Conservation (phyloP, 2,329 filamentous ascomycete species). For the Aspergillus terreus region DNA sequence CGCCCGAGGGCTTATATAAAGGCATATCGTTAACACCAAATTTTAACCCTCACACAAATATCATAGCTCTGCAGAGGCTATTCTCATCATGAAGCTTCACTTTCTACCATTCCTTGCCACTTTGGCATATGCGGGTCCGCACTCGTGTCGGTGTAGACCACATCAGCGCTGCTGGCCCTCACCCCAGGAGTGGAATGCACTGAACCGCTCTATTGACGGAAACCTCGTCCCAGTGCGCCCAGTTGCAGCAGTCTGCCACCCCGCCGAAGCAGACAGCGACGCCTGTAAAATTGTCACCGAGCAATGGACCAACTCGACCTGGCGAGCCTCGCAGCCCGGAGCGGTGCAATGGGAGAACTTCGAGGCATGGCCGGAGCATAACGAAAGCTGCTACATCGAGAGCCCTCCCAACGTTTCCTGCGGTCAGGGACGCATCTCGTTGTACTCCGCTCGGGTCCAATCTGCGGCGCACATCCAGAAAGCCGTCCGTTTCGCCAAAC, state of each 20-base stretch:
- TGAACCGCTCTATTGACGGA: conserved; percentile 37
- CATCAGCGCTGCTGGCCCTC: conserved; percentile 38
- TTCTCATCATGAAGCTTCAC: background rate
- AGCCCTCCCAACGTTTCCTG: conserved; percentile 21
- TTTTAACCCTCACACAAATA: background rate
- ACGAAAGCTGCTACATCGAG: conserved; percentile 37
- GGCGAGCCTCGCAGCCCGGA: conserved; percentile 35
- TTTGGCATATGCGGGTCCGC: background rate
- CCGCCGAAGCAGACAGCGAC: conserved; percentile 7
- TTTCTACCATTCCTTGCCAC: background rate
- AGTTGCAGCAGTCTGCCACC: conserved; percentile 30
- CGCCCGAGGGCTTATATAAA: background rate
- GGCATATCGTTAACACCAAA: background rate
- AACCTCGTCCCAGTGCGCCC: conserved; percentile 34
- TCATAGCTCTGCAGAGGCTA: background rate
- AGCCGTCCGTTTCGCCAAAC: conserved; percentile 35
- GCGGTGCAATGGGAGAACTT: conserved; percentile 38
- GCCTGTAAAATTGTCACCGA: conserved; percentile 15
- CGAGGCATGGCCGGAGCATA: conserved; percentile 35
- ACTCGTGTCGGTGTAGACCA: conserved; percentile 22
- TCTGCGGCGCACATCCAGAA: conserved; percentile 32
- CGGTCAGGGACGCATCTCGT: conserved; percentile 34
- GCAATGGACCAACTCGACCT: conserved; percentile 26
- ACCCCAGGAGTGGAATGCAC: conserved; percentile 28
- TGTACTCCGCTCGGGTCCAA: conserved; percentile 35